These are phyloP conservation scores for Uronychia setigera DNA, from an alignment of 73 alveolate genomes.

Conservation along the genomic window DNA sequence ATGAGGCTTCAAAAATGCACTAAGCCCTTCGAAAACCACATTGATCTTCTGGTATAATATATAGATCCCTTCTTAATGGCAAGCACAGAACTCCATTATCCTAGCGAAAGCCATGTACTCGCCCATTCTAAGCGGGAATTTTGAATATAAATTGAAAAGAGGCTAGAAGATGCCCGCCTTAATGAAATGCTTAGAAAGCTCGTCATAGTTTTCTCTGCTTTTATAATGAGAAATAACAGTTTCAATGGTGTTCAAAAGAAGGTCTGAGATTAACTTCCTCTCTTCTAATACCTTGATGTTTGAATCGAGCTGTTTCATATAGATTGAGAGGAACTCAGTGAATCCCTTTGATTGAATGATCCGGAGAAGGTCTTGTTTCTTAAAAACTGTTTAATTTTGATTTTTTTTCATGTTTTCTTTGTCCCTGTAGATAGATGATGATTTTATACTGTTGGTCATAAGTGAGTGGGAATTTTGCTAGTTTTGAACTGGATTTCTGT, in stretches of 20 bases:
- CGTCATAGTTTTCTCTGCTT: conserved; percentile 51
- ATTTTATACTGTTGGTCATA: conserved; percentile 1
- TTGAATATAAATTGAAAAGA: background rate
- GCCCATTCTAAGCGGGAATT: background rate
- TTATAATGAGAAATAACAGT: conserved; percentile 24
- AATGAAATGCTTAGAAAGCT: conserved; percentile 20
- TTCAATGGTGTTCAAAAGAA: conserved; percentile 18
- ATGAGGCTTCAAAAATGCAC: conserved; percentile 8
- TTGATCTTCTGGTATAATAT: background rate
- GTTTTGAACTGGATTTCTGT: too few species aligned
- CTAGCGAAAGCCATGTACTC: conserved; percentile 46
- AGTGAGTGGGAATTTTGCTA: too few species aligned
- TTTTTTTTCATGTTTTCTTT: conserved; percentile 13
- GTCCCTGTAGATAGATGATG: conserved; percentile 14
- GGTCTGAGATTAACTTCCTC: conserved; percentile 6
- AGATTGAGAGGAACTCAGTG: conserved; percentile 6
- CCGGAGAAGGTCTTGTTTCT: background rate
- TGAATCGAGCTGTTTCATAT: conserved; percentile 19
- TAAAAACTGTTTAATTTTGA: background rate
- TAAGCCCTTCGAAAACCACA: conserved; percentile 5
- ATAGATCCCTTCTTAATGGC: conserved; percentile 44
- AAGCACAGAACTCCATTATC: conserved; percentile 60
- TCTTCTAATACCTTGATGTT: conserved; percentile 13
- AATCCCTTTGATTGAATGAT: background rate
- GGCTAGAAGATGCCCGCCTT: conserved; percentile 17